Percentiles rank a stretch among this genome's conserved stretches.
phyloP scores from a whole-genome alignment of 371 early-diverging fungal species.

The Chytridium lagenaria region DNA sequence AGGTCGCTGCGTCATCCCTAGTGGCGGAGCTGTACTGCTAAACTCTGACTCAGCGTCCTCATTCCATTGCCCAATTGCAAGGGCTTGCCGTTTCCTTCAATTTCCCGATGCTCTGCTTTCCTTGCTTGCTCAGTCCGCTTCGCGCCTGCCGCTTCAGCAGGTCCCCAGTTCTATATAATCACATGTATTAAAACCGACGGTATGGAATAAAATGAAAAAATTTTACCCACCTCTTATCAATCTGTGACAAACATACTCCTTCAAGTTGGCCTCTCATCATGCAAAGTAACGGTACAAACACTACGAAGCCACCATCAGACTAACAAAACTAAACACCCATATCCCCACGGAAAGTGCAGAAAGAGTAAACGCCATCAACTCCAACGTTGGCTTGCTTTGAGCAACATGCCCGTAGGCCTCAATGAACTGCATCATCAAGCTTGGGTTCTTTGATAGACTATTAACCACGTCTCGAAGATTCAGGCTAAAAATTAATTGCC shows the following conservation, averaged over 20 bases:
- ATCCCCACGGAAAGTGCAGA: conserved; percentile 74
- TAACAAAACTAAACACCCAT: conserved; percentile 64
- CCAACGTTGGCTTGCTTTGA: not conserved
- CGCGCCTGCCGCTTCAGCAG: conserved; percentile 44
- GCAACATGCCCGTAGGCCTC: not conserved
- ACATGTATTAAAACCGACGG: not conserved
- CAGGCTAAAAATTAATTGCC: conserved; percentile 72
- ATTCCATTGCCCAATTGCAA: conserved; percentile 13
- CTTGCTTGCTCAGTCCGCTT: conserved; percentile 52
- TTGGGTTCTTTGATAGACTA: not conserved
- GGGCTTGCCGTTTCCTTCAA: conserved; percentile 30
- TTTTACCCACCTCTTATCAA: conserved; percentile 73
- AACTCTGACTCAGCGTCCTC: conserved; percentile 5
- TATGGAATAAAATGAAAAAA: not conserved
- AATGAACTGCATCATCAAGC: not conserved
- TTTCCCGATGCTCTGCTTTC: conserved; percentile 46
- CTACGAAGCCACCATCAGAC: conserved; percentile 65
- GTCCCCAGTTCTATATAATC: conserved; percentile 44
- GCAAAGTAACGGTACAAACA: conserved; percentile 82
- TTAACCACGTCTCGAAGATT: conserved; percentile 53
- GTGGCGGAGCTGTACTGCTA: conserved; percentile 34
- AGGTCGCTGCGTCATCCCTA: conserved; percentile 40
- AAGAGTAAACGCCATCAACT: conserved; percentile 22
- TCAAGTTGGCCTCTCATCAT: conserved; percentile 86
- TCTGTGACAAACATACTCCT: conserved; percentile 90